Percentiles rank a stretch among this genome's conserved stretches.
Conservation (phyloP, 2,329 filamentous ascomycete species). For the Penicillium sclerotiorum region DNA sequence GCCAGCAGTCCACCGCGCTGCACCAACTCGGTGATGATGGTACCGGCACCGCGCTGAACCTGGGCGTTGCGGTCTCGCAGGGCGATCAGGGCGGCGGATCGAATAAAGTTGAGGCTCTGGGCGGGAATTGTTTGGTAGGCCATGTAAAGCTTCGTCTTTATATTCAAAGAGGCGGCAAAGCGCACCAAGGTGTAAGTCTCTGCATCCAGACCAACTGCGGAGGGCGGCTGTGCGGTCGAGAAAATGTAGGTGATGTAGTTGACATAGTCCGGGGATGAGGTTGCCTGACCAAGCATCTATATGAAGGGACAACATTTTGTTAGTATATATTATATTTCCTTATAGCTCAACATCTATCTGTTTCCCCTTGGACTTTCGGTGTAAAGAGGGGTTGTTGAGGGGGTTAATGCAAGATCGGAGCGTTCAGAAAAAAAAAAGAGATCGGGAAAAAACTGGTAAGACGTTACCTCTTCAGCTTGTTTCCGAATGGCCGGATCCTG, state of each 20-base stretch:
- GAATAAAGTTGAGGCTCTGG: conserved; percentile 73
- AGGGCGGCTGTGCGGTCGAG: conserved; percentile 65
- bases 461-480: conserved; percentile 76
- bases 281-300: conserved; percentile 92
- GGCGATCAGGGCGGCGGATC: conserved; percentile 73
- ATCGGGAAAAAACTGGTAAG: not conserved
- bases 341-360: not conserved
- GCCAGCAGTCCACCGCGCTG: conserved; percentile 79
- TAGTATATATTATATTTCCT: conserved; percentile 16
- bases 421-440: conserved; percentile 11
- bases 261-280: conserved; percentile 86
- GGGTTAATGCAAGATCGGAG: conserved; percentile 1
- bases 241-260: conserved; percentile 96
- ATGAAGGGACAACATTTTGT: conserved; percentile 10
- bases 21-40: conserved; percentile 90
- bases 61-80: conserved; percentile 80
- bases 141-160: conserved; percentile 88
- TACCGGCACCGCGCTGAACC: conserved; percentile 87
- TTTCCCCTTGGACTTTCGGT: not conserved
- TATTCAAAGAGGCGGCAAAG: conserved; percentile 85
- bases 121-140: conserved; percentile 76
- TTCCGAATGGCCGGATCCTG: conserved; percentile 79
- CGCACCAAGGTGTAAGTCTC: conserved; percentile 74
- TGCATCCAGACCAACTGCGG: conserved; percentile 58
- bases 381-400: conserved; percentile 1